Percentiles rank a stretch among this genome's conserved stretches.
phyloP scores from a whole-genome alignment of 2,329 filamentous ascomycete species.

The Epichloe typhina region DNA sequence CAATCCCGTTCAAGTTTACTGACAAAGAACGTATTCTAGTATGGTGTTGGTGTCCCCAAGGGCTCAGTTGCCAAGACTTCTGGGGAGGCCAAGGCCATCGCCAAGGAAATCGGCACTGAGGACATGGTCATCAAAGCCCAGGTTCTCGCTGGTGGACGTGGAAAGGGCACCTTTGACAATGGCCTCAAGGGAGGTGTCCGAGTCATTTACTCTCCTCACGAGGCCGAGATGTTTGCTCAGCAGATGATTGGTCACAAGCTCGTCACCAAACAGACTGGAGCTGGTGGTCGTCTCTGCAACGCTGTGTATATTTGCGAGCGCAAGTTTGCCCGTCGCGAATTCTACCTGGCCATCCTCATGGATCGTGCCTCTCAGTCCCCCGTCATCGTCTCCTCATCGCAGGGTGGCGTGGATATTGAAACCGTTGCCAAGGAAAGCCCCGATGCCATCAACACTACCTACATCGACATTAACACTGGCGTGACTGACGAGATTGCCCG shows the following conservation, averaged over 20 bases:
- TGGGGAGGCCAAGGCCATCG: constrained; percentile 81
- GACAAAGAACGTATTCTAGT: constrained; percentile 37
- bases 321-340: constrained; percentile 97
- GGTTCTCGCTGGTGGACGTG: constrained; percentile 92
- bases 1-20: constrained; percentile 1
- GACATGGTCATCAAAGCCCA: constrained; percentile 99
- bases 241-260: constrained; percentile 99
- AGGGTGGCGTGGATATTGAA: constrained; percentile 99
- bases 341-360: constrained; percentile 98
- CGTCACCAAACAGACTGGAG: constrained; percentile 98
- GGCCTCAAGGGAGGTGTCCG: constrained; percentile 97
- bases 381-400: constrained; percentile 93
- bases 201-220: constrained; percentile 95
- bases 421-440: constrained; percentile 95
- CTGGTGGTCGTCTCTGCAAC: constrained; percentile 85
- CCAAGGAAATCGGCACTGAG: constrained; percentile 80
- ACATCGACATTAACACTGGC: constrained; percentile 84
- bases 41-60: constrained; percentile 87
- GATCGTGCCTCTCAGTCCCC: constrained; percentile 77
- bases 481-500: constrained; percentile 92
- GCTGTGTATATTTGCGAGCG: constrained; percentile 98
- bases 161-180: constrained; percentile 96
- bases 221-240: constrained; percentile 92
- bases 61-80: constrained; percentile 73
- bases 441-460: constrained; percentile 86